Evolutionary conservation across 495 filamentous ascomycete species (phyloP), one percentile per base, ranked within the genome.

Genomic region (Parachaetomium inaequale): DNA sequence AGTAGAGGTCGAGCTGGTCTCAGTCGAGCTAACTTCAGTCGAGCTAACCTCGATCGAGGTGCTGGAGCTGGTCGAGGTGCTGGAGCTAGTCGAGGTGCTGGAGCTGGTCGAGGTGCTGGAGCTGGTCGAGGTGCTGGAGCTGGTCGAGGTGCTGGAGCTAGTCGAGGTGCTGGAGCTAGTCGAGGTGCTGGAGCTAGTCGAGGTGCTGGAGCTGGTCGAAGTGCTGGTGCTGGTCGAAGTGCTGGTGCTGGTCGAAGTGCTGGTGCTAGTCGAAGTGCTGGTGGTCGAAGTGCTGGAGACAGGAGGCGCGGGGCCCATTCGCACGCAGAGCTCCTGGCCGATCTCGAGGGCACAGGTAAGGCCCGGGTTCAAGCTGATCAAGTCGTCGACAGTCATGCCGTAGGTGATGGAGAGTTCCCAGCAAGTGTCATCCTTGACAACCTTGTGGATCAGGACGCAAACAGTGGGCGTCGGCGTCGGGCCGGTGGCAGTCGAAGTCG

Each of bases 381-480:
- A 23, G 8, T 65, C 51, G 4, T 51, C 57, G 7, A 66, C 21
- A 14, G 23, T 38, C n/a, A 67, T 10, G 50, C 59, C 61, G 25
- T 64, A 46, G 34, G 34, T 26, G 32, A 49, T 53, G 46, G 62
- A 63, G 49, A 71, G 53, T 12, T 34, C 10, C 25, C 25, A 65
- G 58, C 67, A 69, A 25, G 3, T 59, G 15, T 69, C 62, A 19
- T 64, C 67, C 3, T 26, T 1, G 38, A 40, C 17, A 28, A 71
- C 60, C 2, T 42, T 63, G 52, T 67, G 25, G 19, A 21, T 23
- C 46, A 38, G 56, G 25, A 67, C 64, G 29, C 69, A 69, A 36
- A 52, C 29, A 36, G 64, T 64, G 2, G 63, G 58, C 1, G 38
- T 55, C 4, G 65, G 34, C 8, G 57, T 42, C 17, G 66, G 51